These are phyloP conservation scores for Vanrija pseudolonga DNA, from an alignment of 1,284 basidiomycete species.

Conservation along the genomic window DNA sequence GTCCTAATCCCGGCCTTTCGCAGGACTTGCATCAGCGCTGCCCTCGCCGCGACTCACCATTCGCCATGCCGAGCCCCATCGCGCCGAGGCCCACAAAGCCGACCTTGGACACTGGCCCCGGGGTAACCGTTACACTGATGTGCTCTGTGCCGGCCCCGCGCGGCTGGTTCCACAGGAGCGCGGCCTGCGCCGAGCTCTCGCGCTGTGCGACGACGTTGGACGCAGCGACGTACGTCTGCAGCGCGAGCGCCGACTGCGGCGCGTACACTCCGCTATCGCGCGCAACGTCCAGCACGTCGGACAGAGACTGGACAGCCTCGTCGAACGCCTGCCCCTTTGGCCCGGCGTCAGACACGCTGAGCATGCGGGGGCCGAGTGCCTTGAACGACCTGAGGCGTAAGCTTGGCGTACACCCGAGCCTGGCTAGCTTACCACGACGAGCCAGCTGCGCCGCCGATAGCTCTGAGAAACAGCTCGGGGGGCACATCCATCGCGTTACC, in stretches of 20 bases:
- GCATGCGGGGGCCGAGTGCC: neutral
- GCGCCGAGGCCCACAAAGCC: conserved; percentile 19
- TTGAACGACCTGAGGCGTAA: neutral
- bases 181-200: neutral
- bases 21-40: conserved; percentile 5
- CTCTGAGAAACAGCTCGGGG: neutral
- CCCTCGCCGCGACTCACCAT: conserved; percentile 5
- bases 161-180: neutral
- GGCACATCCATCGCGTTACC: neutral
- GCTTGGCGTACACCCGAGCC: neutral
- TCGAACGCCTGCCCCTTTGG: neutral
- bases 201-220: neutral
- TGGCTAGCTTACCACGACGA: neutral
- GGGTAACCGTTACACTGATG: neutral
- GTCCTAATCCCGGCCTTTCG: conserved; percentile 11
- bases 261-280: neutral
- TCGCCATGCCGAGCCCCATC: conserved; percentile 19
- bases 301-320: neutral
- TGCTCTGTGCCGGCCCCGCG: neutral
- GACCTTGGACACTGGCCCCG: conserved; percentile 3
- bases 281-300: neutral
- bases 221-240: neutral
- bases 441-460: neutral
- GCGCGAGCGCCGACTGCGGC: neutral
- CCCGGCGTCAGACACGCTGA: neutral